A percentile compares a stretch with the other conserved stretches of the same genome.
These are phyloP conservation scores for Areca catechu DNA, from an alignment of 176 grass and related monocot species.

Conservation along the genomic window DNA sequence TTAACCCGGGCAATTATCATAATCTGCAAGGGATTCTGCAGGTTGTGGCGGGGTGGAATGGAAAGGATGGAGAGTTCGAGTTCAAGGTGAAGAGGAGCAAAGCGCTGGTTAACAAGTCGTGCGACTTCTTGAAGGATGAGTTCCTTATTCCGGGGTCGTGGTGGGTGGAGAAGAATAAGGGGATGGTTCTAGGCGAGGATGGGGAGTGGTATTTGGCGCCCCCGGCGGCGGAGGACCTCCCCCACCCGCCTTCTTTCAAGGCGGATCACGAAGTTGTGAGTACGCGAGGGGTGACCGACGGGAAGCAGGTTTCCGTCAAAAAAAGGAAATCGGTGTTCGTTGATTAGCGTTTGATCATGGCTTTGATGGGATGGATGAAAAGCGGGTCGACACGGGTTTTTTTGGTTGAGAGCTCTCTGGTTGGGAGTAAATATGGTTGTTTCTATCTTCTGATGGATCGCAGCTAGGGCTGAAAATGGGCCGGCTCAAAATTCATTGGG, in stretches of 20 bases:
- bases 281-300: too few relatives aligned
- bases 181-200: conserved; percentile 49
- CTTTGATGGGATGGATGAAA: too few relatives aligned
- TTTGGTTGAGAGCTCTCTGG: too few relatives aligned
- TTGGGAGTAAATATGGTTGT: too few relatives aligned
- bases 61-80: conserved; percentile 52
- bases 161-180: conserved; percentile 87
- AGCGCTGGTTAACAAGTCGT: conserved; percentile 83
- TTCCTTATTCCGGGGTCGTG: conserved; percentile 69
- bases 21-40: conserved; percentile 90
- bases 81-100: conserved; percentile 65
- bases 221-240: conserved; percentile 40
- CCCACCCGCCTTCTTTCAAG: conserved; percentile 27
- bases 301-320: too few relatives aligned
- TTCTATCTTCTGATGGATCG: too few relatives aligned
- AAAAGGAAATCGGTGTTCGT: too few relatives aligned
- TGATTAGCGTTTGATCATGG: too few relatives aligned
- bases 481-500: too few relatives aligned
- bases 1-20: conserved; percentile 62
- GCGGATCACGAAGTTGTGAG: too few relatives aligned
- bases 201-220: conserved; percentile 48
- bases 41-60: conserved; percentile 57
- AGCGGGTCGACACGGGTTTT: too few relatives aligned
- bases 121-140: conserved; percentile 62
- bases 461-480: too few relatives aligned